These are phyloP conservation scores for Aspergillus coremiiformis DNA, from an alignment of 495 filamentous ascomycete species.

Conservation along the genomic window DNA sequence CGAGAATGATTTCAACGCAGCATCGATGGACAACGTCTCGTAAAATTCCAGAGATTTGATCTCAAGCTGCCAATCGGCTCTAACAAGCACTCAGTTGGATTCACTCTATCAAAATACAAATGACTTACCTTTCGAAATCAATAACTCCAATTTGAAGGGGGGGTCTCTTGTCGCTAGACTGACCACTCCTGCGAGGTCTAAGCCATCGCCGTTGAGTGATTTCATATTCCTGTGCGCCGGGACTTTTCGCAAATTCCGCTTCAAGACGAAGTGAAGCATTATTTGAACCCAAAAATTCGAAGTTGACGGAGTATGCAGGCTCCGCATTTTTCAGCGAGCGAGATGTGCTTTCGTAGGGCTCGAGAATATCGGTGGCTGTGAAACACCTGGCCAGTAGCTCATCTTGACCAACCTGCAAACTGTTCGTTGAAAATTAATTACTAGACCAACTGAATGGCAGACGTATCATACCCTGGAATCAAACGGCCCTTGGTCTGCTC, in stretches of 20 bases:
- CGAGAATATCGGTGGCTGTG: slow-evolving; percentile 38
- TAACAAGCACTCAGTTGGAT: slow-evolving; percentile 11
- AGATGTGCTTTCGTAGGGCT: slow-evolving; percentile 34
- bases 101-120: background rate
- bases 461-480: slow-evolving; percentile 29
- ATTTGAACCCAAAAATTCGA: slow-evolving; percentile 31
- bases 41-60: slow-evolving; percentile 30
- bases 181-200: slow-evolving; percentile 16
- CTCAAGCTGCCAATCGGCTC: slow-evolving; percentile 35
- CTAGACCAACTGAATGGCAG: background rate
- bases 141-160: slow-evolving; percentile 30
- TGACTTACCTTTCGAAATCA: slow-evolving; percentile 28
- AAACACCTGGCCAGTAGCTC: slow-evolving; percentile 21
- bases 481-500: slow-evolving; percentile 32
- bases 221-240: slow-evolving; percentile 23
- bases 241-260: slow-evolving; percentile 23
- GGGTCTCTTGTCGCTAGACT: slow-evolving; percentile 11
- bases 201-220: slow-evolving; percentile 30
- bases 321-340: slow-evolving; percentile 18
- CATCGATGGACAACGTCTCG: slow-evolving; percentile 18
- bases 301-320: slow-evolving; percentile 32
- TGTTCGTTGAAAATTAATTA: slow-evolving; percentile 7
- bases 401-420: slow-evolving; percentile 19
- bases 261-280: slow-evolving; percentile 31
- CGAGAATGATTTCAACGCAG: slow-evolving; percentile 20